Percentiles rank a stretch among this genome's conserved stretches.
Conservation (phyloP, 73 alveolate genomes). For the Symbiodinium natans region DNA sequence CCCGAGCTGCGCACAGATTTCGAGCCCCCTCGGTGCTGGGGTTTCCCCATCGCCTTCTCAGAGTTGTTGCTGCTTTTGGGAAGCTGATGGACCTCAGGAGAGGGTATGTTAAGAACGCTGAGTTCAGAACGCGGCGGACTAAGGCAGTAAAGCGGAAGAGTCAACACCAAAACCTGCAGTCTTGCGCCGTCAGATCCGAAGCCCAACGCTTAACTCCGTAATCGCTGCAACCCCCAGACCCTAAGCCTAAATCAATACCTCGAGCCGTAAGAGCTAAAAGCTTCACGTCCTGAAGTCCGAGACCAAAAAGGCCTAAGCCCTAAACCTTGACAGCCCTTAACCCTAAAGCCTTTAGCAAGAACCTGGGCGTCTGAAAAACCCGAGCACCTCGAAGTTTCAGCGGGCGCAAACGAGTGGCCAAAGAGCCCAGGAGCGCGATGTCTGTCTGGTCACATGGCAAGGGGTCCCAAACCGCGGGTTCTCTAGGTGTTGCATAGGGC, state of each 20-base stretch:
- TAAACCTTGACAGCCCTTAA: not conserved
- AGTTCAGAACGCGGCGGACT: not conserved
- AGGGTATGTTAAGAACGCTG: too few species aligned
- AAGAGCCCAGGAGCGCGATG: not conserved
- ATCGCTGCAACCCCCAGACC: not conserved
- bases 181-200: too few species aligned
- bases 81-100: not conserved
- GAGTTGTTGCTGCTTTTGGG: not conserved
- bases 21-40: not conserved
- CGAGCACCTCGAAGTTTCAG: not conserved
- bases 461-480: not conserved
- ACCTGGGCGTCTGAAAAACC: not conserved
- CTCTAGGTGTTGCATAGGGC: too few species aligned
- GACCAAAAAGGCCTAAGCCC: too few species aligned
- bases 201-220: not conserved
- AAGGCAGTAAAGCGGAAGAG: not conserved
- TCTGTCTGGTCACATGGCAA: not conserved
- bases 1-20: not conserved
- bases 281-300: too few species aligned
- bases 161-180: not conserved
- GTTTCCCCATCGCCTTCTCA: not conserved
- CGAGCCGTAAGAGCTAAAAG: not conserved
- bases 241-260: not conserved
- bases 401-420: not conserved
- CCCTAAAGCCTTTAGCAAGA: not conserved